Percentiles rank a stretch among this genome's conserved stretches.
Evolutionary conservation across 2,329 filamentous ascomycete species (phyloP).

Genomic region (Emmonsia crescens): DNA sequence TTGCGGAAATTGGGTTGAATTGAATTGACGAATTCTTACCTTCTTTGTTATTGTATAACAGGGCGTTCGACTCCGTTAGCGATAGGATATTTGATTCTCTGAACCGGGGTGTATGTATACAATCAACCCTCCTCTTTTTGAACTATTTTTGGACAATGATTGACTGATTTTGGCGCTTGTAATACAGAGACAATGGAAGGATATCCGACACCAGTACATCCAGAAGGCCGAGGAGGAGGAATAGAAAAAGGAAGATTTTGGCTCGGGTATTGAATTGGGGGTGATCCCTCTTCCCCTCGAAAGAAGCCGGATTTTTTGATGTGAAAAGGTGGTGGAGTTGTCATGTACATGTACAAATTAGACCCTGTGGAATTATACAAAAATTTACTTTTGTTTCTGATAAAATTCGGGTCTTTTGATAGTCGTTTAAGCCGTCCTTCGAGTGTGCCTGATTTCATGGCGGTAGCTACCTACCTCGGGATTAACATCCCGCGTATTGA

Average conservation of each 20-base stretch:
- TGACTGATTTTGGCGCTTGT: constrained; percentile 11
- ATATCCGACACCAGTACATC: constrained; percentile 86
- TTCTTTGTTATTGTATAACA: neutral
- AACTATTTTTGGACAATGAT: constrained; percentile 1
- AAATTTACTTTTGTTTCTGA: neutral
- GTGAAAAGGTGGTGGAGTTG: neutral
- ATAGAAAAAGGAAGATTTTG: neutral
- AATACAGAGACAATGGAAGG: constrained; percentile 94
- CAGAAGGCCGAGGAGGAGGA: constrained; percentile 56
- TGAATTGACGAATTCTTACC: neutral
- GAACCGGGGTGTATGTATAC: constrained; percentile 74
- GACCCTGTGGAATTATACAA: neutral
- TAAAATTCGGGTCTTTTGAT: neutral
- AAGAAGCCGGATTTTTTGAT: neutral
- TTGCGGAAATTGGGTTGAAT: neutral
- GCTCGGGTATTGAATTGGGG: neutral
- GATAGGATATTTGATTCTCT: constrained; percentile 81
- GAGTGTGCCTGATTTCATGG: neutral
- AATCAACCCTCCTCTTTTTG: neutral
- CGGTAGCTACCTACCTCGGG: too few species aligned
- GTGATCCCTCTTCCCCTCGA: neutral
- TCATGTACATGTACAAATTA: constrained; percentile 3
- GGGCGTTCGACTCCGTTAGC: constrained; percentile 70
- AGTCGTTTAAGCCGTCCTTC: neutral
- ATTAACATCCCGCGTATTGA: too few species aligned